Evolutionary conservation across 768 basidiomycete species (phyloP).

Genomic region (Chalciporus piperatus): DNA sequence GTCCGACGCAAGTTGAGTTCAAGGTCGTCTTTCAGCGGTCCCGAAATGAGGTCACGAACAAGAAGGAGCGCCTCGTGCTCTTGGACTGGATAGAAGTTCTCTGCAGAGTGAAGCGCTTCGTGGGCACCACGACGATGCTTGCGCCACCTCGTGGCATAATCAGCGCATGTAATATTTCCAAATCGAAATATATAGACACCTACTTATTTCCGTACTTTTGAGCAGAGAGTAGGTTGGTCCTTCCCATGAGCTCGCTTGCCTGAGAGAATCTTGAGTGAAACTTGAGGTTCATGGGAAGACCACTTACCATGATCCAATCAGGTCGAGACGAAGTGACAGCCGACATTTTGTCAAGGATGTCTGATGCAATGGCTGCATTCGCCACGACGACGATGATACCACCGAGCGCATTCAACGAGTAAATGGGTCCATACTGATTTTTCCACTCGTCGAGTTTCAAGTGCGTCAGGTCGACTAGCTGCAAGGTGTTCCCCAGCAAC

Average conservation of each 20-base stretch:
- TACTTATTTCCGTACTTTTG: constrained; percentile 11
- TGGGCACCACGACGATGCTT: constrained; percentile 7
- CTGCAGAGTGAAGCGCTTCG: background rate
- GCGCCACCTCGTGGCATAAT: background rate
- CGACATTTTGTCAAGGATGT: constrained; percentile 9
- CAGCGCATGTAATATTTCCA: background rate
- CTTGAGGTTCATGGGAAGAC: background rate
- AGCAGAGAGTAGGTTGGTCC: constrained; percentile 1
- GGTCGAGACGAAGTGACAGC: constrained; percentile 6
- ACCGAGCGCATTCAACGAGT: constrained; percentile 3
- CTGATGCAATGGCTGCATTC: constrained; percentile 7
- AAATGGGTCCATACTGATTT: constrained; percentile 8
- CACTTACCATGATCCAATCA: constrained; percentile 10
- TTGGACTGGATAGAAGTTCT: constrained; percentile 2
- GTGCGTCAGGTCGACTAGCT: constrained; percentile 4
- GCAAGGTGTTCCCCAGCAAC: constrained; percentile 3
- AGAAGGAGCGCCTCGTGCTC: constrained; percentile 9
- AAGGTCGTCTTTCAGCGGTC: constrained; percentile 1
- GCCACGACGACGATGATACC: constrained; percentile 11
- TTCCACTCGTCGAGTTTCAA: constrained; percentile 11
- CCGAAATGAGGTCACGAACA: constrained; percentile 3
- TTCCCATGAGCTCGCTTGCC: constrained; percentile 8
- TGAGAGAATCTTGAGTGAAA: background rate
- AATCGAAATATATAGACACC: background rate
- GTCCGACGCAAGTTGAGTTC: constrained; percentile 6